phyloP scores from a whole-genome alignment of 208 protist genomes.

The Trypanosoma cruzi region DNA sequence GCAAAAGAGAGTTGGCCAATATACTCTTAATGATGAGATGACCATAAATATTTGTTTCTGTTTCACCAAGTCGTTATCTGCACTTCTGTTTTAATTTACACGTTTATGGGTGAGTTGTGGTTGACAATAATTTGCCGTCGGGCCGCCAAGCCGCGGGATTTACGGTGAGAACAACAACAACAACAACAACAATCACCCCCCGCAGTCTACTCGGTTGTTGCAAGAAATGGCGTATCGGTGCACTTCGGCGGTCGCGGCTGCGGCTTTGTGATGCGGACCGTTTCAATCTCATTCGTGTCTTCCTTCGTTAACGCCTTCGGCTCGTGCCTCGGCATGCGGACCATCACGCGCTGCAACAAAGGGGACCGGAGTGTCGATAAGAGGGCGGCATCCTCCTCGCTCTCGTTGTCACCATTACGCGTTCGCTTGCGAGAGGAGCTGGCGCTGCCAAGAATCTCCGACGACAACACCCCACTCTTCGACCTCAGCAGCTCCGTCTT shows the following conservation, averaged over 20 bases:
- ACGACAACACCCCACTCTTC: constrained; percentile 29
- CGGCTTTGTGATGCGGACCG: constrained; percentile 75
- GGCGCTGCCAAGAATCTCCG: constrained; percentile 70
- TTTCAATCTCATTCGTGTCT: constrained; percentile 35
- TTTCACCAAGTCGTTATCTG: too few species aligned
- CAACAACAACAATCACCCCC: too few species aligned
- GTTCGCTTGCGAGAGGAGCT: constrained; percentile 39
- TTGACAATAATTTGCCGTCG: too few species aligned
- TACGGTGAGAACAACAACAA: too few species aligned
- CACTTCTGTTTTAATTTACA: too few species aligned
- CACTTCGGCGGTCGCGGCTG: constrained; percentile 74
- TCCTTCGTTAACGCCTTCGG: constrained; percentile 48
- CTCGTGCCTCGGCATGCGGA: constrained; percentile 63
- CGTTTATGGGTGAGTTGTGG: too few species aligned
- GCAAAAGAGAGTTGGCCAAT: neutral
- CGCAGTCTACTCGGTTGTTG: neutral
- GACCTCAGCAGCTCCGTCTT: constrained; percentile 82
- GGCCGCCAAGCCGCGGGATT: too few species aligned
- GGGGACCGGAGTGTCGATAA: constrained; percentile 63
- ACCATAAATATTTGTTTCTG: neutral
- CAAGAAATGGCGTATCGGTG: constrained; percentile 81
- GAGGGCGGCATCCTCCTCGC: constrained; percentile 4
- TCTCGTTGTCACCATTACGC: constrained; percentile 14
- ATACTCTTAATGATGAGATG: neutral
- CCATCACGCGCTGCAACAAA: constrained; percentile 71